These are phyloP conservation scores for Scutellaria barbata DNA, from an alignment of 257 asterid species.

Conservation along the genomic window DNA sequence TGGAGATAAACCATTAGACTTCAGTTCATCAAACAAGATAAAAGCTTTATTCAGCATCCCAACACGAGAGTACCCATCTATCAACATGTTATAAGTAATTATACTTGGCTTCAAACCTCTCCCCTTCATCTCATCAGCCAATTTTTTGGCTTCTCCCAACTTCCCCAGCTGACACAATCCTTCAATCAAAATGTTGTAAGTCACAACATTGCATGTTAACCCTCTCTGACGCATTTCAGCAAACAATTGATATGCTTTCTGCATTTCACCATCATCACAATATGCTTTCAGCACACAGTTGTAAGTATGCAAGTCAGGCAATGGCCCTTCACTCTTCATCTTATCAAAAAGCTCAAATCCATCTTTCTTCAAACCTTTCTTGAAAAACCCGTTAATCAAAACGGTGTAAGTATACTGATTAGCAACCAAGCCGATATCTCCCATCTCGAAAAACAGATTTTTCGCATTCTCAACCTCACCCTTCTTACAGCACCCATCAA, in stretches of 20 bases:
- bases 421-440: constrained; percentile 55
- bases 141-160: constrained; percentile 49
- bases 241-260: constrained; percentile 52
- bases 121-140: constrained; percentile 60
- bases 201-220: constrained; percentile 60
- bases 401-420: constrained; percentile 73
- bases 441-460: constrained; percentile 54
- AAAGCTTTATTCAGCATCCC: constrained; percentile 60
- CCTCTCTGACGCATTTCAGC: constrained; percentile 68
- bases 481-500: constrained; percentile 68
- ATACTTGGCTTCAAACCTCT: constrained; percentile 57
- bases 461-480: constrained; percentile 60
- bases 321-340: constrained; percentile 61
- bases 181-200: constrained; percentile 68
- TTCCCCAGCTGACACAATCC: constrained; percentile 60
- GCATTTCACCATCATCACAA: constrained; percentile 50
- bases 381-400: constrained; percentile 66
- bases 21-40: constrained; percentile 52
- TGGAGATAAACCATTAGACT: constrained; percentile 61
- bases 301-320: constrained; percentile 65
- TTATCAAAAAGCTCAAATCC: constrained; percentile 69
- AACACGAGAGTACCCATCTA: constrained; percentile 58
- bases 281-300: constrained; percentile 56
- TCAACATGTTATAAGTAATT: constrained; percentile 66
- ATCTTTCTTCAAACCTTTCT: constrained; percentile 53